Percentiles rank a stretch among this genome's conserved stretches.
Conservation (phyloP, 768 basidiomycete genomes). For the Agaricus sinodeliciosus region DNA sequence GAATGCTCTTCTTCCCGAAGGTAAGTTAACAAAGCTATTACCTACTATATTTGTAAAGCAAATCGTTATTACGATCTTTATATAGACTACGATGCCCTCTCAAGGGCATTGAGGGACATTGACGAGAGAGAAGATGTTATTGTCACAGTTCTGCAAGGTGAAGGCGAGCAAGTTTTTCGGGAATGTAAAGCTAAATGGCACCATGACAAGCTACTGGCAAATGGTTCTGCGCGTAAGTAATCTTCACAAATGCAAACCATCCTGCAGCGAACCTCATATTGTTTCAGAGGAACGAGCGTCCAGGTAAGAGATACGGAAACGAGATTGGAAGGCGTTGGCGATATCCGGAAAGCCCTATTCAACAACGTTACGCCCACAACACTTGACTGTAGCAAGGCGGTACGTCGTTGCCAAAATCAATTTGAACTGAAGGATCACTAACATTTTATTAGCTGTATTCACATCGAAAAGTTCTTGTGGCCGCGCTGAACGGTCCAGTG, state of each 20-base stretch:
- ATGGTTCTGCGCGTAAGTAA: constrained; percentile 68
- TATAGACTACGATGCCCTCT: constrained; percentile 58
- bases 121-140: constrained; percentile 55
- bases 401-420: constrained; percentile 22
- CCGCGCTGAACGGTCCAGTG: constrained; percentile 68
- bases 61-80: too few relatives aligned
- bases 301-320: constrained; percentile 20
- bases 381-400: constrained; percentile 60
- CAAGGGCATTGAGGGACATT: constrained; percentile 49
- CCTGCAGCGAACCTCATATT: background rate
- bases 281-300: constrained; percentile 52
- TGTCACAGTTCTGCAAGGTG: constrained; percentile 66
- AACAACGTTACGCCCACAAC: constrained; percentile 41
- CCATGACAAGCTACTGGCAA: constrained; percentile 45
- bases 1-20: constrained; percentile 55
- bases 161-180: background rate
- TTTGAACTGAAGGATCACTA: background rate
- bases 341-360: constrained; percentile 41
- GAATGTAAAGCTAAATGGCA: background rate
- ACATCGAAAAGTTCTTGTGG: constrained; percentile 64
- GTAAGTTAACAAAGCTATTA: constrained; percentile 16
- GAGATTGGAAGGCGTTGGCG: constrained; percentile 15
- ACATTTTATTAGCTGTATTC: constrained; percentile 44
- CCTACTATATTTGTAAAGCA: background rate
- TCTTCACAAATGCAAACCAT: background rate